phyloP scores from a whole-genome alignment of 202 grass and related monocot species.

The Zizania palustris region DNA sequence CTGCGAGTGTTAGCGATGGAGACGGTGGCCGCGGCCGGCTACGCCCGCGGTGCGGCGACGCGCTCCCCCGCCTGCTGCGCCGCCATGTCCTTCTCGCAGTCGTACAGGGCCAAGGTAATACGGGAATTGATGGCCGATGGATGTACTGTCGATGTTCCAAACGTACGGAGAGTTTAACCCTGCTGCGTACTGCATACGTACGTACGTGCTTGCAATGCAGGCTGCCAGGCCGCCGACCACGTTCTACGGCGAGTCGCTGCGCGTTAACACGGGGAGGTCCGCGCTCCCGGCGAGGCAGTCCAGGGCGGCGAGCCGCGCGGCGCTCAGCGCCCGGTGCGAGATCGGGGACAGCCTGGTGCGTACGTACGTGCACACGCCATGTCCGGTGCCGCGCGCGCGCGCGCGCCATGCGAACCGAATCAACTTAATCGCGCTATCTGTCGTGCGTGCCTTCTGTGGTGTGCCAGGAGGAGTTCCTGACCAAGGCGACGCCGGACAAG shows the following conservation, averaged over 20 bases:
- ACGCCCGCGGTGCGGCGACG: constrained; percentile 50
- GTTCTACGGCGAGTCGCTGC: constrained; percentile 69
- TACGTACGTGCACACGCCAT: not conserved
- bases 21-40: constrained; percentile 66
- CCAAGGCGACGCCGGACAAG: constrained; percentile 86
- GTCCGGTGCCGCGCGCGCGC: too few species aligned
- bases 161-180: not conserved
- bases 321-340: constrained; percentile 65
- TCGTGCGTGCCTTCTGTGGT: not conserved
- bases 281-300: constrained; percentile 41
- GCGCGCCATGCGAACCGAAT: too few species aligned
- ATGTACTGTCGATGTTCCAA: too few species aligned
- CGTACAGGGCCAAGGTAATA: constrained; percentile 60
- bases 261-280: constrained; percentile 47
- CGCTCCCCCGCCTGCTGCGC: constrained; percentile 53
- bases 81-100: constrained; percentile 66
- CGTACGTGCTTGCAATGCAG: constrained; percentile 10
- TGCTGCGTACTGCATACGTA: not conserved
- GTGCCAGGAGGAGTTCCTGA: constrained; percentile 85
- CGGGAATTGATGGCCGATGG: too few species aligned
- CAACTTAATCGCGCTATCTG: too few species aligned
- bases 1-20: constrained; percentile 50
- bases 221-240: constrained; percentile 58
- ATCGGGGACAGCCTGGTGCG: constrained; percentile 76
- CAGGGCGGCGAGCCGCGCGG: constrained; percentile 49